Conservation (phyloP, 179 eudicot genomes). For the Corrigiola litoralis region DNA sequence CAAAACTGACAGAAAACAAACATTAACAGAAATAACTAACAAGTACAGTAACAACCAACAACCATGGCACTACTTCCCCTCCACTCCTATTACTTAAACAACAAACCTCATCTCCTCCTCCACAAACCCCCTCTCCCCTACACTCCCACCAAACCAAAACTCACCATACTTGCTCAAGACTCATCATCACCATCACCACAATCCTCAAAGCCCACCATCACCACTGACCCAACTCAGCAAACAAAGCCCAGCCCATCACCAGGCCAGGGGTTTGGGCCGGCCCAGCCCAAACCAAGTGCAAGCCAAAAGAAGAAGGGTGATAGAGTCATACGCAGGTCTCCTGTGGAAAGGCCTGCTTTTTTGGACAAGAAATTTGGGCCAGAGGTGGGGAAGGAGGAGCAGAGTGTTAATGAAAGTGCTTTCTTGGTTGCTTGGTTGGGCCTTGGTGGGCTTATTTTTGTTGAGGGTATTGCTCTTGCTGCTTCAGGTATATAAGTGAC, state of each 20-base stretch:
- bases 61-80: conserved; percentile 22
- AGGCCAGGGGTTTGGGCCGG: conserved; percentile 33
- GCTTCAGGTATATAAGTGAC: conserved; percentile 50
- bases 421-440: conserved; percentile 77
- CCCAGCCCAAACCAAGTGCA: conserved; percentile 16
- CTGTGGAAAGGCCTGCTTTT: conserved; percentile 55
- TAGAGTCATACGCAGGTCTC: conserved; percentile 53
- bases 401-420: conserved; percentile 45
- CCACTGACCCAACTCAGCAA: conserved; percentile 13
- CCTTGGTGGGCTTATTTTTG: conserved; percentile 59
- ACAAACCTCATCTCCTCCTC: conserved; percentile 9
- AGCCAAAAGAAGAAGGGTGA: conserved; percentile 40
- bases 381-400: conserved; percentile 31
- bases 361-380: conserved; percentile 29
- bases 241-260: conserved; percentile 16
- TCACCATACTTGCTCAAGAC: conserved; percentile 12
- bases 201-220: conserved; percentile 21
- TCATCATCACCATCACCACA: conserved; percentile 12
- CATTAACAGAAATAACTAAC: neutral
- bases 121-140: neutral
- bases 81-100: conserved; percentile 20
- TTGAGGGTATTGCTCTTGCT: conserved; percentile 72
- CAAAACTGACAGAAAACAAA: neutral
- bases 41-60: neutral
- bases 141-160: conserved; percentile 18